phyloP scores from a whole-genome alignment of 176 grass and related monocot genomes.

The Luzula sylvatica region DNA sequence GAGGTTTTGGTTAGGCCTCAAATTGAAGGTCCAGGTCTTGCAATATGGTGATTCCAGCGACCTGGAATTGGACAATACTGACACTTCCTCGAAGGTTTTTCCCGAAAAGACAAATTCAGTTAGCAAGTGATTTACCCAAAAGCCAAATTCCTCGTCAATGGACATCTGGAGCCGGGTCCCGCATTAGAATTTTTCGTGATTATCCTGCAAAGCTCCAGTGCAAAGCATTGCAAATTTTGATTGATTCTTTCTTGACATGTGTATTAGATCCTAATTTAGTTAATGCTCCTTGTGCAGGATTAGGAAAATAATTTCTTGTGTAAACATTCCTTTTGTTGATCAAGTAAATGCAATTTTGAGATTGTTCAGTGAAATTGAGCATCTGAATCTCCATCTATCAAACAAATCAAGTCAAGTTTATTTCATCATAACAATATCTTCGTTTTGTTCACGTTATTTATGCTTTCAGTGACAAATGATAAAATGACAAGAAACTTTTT shows the following conservation, averaged over 20 bases:
- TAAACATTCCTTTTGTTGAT: slow-evolving; percentile 1
- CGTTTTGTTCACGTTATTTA: too few relatives aligned
- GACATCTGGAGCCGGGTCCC: slow-evolving; percentile 54
- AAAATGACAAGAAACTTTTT: too few relatives aligned
- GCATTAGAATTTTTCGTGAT: slow-evolving; percentile 85
- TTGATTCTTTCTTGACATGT: not conserved
- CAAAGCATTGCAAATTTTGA: slow-evolving; percentile 42
- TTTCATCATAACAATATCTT: too few relatives aligned
- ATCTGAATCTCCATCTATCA: too few relatives aligned
- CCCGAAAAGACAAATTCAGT: not conserved
- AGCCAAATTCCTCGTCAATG: slow-evolving; percentile 47
- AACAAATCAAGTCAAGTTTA: too few relatives aligned
- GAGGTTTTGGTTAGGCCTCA: too few relatives aligned
- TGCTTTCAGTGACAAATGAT: too few relatives aligned
- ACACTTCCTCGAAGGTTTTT: not conserved
- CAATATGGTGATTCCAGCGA: slow-evolving; percentile 8
- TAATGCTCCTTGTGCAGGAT: not conserved
- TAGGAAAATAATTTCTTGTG: slow-evolving; percentile 2
- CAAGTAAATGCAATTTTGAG: too few relatives aligned
- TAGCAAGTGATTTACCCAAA: not conserved
- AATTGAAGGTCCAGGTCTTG: too few relatives aligned
- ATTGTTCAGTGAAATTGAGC: too few relatives aligned
- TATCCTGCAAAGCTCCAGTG: slow-evolving; percentile 78
- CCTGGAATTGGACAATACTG: not conserved
- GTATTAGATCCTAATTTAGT: slow-evolving; percentile 6